Evolutionary conservation across 75 land plant species (phyloP).

Genomic region (Gnetum montanum): DNA sequence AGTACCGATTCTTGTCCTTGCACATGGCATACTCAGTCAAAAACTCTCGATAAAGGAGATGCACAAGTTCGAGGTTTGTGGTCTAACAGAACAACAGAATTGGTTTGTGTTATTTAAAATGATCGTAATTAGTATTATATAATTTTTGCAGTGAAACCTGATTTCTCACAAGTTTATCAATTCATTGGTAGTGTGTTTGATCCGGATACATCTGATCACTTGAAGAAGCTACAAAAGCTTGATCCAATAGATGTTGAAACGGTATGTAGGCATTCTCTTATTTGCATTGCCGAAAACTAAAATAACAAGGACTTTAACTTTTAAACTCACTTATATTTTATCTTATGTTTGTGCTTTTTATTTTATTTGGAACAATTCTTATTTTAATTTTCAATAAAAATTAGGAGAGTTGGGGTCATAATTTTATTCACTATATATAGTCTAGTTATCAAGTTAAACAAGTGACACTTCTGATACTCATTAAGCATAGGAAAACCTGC

Average conservation of each 20-base stretch:
- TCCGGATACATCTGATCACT: constrained; percentile 57
- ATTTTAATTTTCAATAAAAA: too few relatives aligned
- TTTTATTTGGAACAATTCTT: too few relatives aligned
- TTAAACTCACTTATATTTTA: too few relatives aligned
- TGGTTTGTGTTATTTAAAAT: not conserved
- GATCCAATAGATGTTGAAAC: constrained; percentile 90
- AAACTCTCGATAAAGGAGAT: constrained; percentile 25
- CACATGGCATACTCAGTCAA: constrained; percentile 19
- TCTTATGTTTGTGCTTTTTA: too few relatives aligned
- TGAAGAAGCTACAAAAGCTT: constrained; percentile 79
- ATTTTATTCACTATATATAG: too few relatives aligned
- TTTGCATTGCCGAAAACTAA: too few relatives aligned
- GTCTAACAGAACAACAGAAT: not conserved
- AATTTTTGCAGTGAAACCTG: constrained; percentile 73
- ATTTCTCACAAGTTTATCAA: constrained; percentile 87
- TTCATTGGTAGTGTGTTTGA: constrained; percentile 96
- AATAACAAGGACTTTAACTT: too few relatives aligned
- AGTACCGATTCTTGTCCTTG: constrained; percentile 29
- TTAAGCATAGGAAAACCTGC: too few relatives aligned
- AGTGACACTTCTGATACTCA: too few relatives aligned
- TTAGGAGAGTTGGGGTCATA: too few relatives aligned
- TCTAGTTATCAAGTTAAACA: too few relatives aligned
- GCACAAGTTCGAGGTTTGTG: constrained; percentile 28
- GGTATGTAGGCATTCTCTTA: constrained; percentile 41
- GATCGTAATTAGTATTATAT: too few relatives aligned